Evolutionary conservation across 768 basidiomycete genomes (phyloP), one percentile per base, ranked within the genome.

Genomic region (Dioszegia hungarica): DNA sequence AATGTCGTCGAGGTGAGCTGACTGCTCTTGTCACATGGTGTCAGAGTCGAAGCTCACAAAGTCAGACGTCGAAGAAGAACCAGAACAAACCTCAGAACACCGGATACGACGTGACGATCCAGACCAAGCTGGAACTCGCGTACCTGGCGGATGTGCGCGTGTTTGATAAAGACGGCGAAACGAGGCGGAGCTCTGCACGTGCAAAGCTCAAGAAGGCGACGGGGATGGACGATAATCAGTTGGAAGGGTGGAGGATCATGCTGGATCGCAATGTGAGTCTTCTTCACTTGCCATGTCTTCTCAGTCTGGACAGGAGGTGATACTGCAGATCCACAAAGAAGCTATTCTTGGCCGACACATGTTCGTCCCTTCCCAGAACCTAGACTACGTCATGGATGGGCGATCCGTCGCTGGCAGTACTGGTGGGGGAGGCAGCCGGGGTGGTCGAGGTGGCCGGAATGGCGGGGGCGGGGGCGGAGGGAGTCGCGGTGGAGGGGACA

Each of bases 241-340:
- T 95, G 25, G 91, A 95, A 74, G 92, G 91, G 0, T 95, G 91
- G 91, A 82, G 77, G 55, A 85, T 88, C 54, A 90, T 94, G 86
- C 74, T 95, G 56, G 93, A 97, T 56, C 79, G 86, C 63, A 86
- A 93, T 67, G 92, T 94, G 67, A 59, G 87, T 79, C 1, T 22
- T 22, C 44, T 22, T 22, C n/a, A 12, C 12, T 33, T 33, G 31
- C 38, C 20, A 31, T 15, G 22, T 3, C 28, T 29, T n/a, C n/a
- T n/a, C n/a, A n/a, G n/a, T n/a, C n/a, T n/a, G n/a, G n/a, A n/a
- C 46, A 11, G 14, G 11, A 19, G 43, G 29, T 57, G 50, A 61
- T 25, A 1, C 22, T 22, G 3, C 10, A 27, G 28, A 39, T 25
- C 14, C 70, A 31, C 71, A 73, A 73, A 50, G 68, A 67, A 10